Conservation (phyloP, 495 filamentous ascomycete species). For the Penicillium samsonianum region DNA sequence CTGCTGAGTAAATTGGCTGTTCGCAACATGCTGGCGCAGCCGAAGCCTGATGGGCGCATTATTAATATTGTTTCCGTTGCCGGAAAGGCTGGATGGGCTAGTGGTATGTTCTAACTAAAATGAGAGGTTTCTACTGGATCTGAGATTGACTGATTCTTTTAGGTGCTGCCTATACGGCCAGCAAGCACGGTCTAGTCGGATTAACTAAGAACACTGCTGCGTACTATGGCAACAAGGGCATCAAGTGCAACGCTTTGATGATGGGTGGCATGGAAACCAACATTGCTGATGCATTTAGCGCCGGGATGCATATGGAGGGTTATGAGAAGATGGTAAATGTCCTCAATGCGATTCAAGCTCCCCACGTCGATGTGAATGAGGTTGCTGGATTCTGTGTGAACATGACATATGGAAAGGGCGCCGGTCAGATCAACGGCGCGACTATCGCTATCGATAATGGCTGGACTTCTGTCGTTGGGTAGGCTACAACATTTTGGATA, state of each 20-base stretch:
- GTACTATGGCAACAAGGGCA: conserved; percentile 57
- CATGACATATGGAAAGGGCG: conserved; percentile 31
- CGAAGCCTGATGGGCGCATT: conserved; percentile 33
- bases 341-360: conserved; percentile 25
- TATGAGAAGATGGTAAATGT: conserved; percentile 38
- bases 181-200: conserved; percentile 48
- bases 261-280: conserved; percentile 60
- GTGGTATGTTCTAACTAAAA: conserved; percentile 26
- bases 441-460: conserved; percentile 40
- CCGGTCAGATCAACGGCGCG: conserved; percentile 35
- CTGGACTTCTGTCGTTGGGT: conserved; percentile 32
- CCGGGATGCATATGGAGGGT: conserved; percentile 47
- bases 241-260: conserved; percentile 57
- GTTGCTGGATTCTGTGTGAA: conserved; percentile 36
- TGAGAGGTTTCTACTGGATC: background rate
- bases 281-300: conserved; percentile 50
- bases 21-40: conserved; percentile 40
- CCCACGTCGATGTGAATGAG: conserved; percentile 41
- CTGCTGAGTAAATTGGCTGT: conserved; percentile 55
- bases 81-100: conserved; percentile 35
- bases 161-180: conserved; percentile 56
- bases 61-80: conserved; percentile 44
- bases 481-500: background rate
- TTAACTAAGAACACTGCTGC: conserved; percentile 65
- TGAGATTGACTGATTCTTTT: conserved; percentile 23